phyloP scores from a whole-genome alignment of 805 yeast genomes.

The Tetrapisispora taiwanensis region DNA sequence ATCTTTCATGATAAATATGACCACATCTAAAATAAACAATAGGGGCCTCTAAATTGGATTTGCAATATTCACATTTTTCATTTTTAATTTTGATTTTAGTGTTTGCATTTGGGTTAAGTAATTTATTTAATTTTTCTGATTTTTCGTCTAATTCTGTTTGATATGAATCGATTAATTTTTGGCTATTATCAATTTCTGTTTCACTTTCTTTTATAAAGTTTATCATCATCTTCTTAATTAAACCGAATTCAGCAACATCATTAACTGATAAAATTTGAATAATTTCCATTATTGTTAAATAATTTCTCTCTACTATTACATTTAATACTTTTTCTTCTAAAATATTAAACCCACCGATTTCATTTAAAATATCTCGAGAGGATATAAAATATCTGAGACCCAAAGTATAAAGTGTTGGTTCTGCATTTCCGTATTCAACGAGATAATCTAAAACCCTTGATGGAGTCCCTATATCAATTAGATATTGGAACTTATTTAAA shows the following conservation, averaged over 20 bases:
- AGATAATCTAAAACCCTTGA: conserved; percentile 47
- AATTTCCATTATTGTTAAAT: conserved; percentile 67
- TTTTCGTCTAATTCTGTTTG: conserved; percentile 53
- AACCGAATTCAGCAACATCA: conserved; percentile 57
- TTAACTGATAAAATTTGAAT: conserved; percentile 57
- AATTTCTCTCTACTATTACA: conserved; percentile 39
- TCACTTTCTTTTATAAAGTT: conserved; percentile 50
- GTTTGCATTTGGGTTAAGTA: conserved; percentile 33
- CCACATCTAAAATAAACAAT: conserved; percentile 74
- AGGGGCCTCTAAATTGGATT: conserved; percentile 60
- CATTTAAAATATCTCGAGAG: conserved; percentile 38
- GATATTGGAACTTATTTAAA: conserved; percentile 44
- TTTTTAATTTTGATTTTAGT: conserved; percentile 39
- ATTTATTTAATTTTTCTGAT: conserved; percentile 40
- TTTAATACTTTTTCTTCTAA: conserved; percentile 39
- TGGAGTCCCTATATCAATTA: conserved; percentile 49
- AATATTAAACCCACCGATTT: conserved; percentile 42
- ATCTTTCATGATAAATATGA: conserved; percentile 79
- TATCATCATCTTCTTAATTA: conserved; percentile 58
- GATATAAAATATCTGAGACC: conserved; percentile 59
- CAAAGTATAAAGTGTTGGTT: conserved; percentile 54
- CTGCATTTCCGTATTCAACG: conserved; percentile 47
- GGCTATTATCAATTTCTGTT: conserved; percentile 58
- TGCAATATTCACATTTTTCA: conserved; percentile 57
- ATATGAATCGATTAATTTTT: conserved; percentile 56